phyloP scores from a whole-genome alignment of 2,329 filamentous ascomycete genomes.

The Pseudopyricularia javanii region DNA sequence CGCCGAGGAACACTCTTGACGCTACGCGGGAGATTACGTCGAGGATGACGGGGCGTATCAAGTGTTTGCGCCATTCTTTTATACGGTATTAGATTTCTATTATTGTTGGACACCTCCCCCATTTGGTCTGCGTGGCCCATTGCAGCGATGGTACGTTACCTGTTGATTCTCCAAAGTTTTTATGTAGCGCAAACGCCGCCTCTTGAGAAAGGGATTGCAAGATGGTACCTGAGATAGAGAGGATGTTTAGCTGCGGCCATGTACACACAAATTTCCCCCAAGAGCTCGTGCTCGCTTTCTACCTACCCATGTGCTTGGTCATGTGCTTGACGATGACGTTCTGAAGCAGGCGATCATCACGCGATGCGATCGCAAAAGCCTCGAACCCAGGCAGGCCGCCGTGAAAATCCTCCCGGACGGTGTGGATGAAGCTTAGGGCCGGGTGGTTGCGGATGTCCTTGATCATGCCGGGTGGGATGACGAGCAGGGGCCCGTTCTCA shows the following conservation, averaged over 20 bases:
- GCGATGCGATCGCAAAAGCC: slow-evolving; percentile 13
- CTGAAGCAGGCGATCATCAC: slow-evolving; percentile 11
- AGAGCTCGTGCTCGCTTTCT: neutral
- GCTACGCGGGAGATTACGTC: slow-evolving; percentile 34
- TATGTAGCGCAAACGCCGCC: slow-evolving; percentile 16
- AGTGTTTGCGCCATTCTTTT: slow-evolving; percentile 24
- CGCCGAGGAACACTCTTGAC: slow-evolving; percentile 32
- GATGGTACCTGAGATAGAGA: neutral
- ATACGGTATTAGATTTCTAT: neutral
- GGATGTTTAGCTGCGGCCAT: neutral
- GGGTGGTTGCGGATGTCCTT: slow-evolving; percentile 1
- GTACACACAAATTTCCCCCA: neutral
- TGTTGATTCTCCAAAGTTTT: slow-evolving; percentile 15
- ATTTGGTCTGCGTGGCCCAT: neutral
- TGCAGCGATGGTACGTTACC: neutral
- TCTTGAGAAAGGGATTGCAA: slow-evolving; percentile 20
- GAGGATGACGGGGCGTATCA: slow-evolving; percentile 22
- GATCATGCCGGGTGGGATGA: slow-evolving; percentile 1
- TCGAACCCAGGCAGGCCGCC: slow-evolving; percentile 14
- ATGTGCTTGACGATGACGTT: slow-evolving; percentile 7
- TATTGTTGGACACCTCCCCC: neutral
- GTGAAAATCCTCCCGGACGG: slow-evolving; percentile 6
- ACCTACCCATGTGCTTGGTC: slow-evolving; percentile 8
- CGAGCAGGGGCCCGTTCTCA: neutral
- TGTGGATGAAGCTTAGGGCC: neutral